Evolutionary conservation across 768 basidiomycete genomes (phyloP).

Genomic region (Suillus lakei): DNA sequence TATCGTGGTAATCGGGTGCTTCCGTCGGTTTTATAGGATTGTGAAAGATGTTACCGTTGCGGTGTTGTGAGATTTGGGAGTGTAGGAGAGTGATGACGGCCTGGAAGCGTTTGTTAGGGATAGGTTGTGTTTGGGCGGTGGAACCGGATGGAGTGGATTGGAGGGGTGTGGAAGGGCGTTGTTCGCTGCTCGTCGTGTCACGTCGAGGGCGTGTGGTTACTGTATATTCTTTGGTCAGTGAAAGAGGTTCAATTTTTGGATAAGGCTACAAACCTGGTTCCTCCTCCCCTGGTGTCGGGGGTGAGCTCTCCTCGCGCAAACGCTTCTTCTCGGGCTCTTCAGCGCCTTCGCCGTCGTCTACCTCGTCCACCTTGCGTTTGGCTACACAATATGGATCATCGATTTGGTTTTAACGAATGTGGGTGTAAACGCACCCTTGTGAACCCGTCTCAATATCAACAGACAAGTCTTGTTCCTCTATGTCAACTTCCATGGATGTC

Average conservation of each 20-base stretch:
- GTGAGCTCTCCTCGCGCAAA: constrained; percentile 68
- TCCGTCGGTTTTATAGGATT: constrained; percentile 88
- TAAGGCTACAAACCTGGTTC: constrained; percentile 47
- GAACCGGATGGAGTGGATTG: constrained; percentile 1
- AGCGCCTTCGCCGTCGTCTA: constrained; percentile 47
- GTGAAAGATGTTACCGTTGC: constrained; percentile 89
- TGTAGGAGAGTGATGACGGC: constrained; percentile 82
- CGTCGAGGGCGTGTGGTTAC: constrained; percentile 22
- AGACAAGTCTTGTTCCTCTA: not conserved
- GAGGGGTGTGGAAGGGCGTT: constrained; percentile 23
- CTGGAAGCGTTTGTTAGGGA: constrained; percentile 74
- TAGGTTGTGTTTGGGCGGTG: constrained; percentile 5
- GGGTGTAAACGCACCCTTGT: constrained; percentile 1
- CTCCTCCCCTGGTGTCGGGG: constrained; percentile 57
- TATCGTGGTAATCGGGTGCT: constrained; percentile 90
- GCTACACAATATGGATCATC: constrained; percentile 36
- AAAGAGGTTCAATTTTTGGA: not conserved
- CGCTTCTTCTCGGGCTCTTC: constrained; percentile 59
- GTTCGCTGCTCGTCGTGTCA: constrained; percentile 22
- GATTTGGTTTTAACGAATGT: not conserved
- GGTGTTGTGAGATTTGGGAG: constrained; percentile 81
- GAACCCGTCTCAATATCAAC: not conserved
- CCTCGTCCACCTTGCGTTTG: constrained; percentile 70
- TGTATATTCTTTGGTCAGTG: constrained; percentile 1
- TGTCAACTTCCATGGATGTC: constrained; percentile 27